Evolutionary conservation across 495 filamentous ascomycete genomes (phyloP).

Genomic region (Podospora pseudocomata): DNA sequence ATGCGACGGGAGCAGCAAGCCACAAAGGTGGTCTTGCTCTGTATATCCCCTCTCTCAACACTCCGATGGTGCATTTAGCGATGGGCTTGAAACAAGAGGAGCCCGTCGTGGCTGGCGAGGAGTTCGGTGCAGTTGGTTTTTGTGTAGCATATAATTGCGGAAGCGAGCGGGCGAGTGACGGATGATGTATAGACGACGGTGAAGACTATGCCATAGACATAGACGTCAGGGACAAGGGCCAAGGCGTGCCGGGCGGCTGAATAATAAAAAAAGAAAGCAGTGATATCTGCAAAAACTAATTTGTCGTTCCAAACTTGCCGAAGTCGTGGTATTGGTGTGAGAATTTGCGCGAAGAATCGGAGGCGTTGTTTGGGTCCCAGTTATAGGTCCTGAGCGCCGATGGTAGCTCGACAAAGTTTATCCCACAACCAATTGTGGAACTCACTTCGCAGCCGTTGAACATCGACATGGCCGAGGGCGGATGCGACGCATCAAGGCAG

Average conservation of each 20-base stretch:
- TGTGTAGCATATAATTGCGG: constrained; percentile 28
- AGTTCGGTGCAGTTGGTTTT: constrained; percentile 29
- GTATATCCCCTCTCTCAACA: constrained; percentile 29
- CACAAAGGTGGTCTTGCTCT: constrained; percentile 16
- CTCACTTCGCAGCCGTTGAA: neutral
- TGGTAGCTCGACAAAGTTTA: neutral
- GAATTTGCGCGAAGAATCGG: neutral
- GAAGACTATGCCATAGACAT: constrained; percentile 7
- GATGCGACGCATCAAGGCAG: neutral
- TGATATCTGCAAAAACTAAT: neutral
- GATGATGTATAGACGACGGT: constrained; percentile 26
- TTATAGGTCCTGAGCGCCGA: neutral
- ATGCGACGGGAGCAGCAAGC: constrained; percentile 13
- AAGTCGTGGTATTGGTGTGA: neutral
- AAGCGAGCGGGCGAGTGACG: constrained; percentile 12
- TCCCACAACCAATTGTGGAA: neutral
- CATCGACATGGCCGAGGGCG: neutral
- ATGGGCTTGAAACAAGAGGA: constrained; percentile 22
- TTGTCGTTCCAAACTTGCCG: neutral
- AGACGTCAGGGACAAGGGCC: neutral
- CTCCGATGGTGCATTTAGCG: constrained; percentile 35
- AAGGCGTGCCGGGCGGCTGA: neutral
- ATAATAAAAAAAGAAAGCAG: neutral
- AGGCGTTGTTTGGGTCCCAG: neutral
- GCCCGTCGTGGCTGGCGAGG: constrained; percentile 24